Percentiles rank a stretch among this genome's conserved stretches.
Evolutionary conservation across 768 basidiomycete genomes (phyloP).

Genomic region (Rhodosporidiobolus sp.): DNA sequence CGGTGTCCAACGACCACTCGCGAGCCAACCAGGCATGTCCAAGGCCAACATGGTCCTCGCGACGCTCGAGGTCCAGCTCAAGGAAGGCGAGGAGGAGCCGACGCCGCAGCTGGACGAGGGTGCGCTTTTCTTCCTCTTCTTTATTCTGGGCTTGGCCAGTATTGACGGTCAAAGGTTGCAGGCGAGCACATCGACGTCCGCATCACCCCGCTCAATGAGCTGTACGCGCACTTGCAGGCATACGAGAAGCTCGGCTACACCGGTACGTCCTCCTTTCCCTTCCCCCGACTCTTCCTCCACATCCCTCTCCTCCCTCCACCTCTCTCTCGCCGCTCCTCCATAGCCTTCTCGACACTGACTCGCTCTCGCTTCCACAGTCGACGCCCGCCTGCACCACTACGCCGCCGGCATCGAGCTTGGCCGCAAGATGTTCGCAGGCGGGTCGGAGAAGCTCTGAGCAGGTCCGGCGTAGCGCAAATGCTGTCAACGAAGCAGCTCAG

Average conservation of each 20-base stretch:
- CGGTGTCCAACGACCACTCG: neutral
- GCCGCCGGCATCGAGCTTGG: conserved; percentile 49
- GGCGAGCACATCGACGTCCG: conserved; percentile 78
- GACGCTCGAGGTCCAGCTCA: conserved; percentile 60
- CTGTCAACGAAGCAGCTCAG: no score
- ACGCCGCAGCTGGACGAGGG: conserved; percentile 65
- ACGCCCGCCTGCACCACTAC: conserved; percentile 73
- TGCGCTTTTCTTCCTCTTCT: neutral
- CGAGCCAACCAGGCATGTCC: conserved; percentile 68
- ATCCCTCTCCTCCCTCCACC: no score
- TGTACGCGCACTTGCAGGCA: conserved; percentile 61
- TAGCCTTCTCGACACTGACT: no score
- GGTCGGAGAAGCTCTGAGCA: conserved; percentile 4
- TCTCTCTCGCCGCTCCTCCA: no score
- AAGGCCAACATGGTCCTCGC: conserved; percentile 89
- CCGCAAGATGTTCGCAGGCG: neutral
- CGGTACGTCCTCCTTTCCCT: neutral
- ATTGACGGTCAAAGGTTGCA: conserved; percentile 37
- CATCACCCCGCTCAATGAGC: conserved; percentile 65
- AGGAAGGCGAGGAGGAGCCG: conserved; percentile 56
- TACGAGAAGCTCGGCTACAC: conserved; percentile 54
- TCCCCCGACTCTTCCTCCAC: neutral
- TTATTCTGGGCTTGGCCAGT: neutral
- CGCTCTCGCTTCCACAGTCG: conserved; percentile 50
- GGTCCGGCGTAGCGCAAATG: no score